Conservation (phyloP, 2,329 filamentous ascomycete genomes). For the Ceratocystis harringtonii region DNA sequence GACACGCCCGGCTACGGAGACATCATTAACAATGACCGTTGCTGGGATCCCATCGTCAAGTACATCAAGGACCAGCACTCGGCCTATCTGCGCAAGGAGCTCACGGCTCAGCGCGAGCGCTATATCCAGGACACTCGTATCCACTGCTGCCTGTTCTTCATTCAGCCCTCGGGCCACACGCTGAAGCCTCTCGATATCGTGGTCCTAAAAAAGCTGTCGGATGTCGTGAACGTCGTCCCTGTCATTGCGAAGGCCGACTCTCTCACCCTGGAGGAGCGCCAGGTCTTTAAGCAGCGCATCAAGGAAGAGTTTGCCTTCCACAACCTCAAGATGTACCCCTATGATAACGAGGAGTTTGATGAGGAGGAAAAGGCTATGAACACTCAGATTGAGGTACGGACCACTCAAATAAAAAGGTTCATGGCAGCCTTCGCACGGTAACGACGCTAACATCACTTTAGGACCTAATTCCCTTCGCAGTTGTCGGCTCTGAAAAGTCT, state of each 20-base stretch:
- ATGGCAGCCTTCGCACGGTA: neutral
- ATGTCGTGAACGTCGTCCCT: slow-evolving; percentile 97
- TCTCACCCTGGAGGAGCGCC: slow-evolving; percentile 86
- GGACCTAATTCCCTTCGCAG: slow-evolving; percentile 91
- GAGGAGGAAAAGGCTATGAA: slow-evolving; percentile 91
- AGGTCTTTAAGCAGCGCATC: slow-evolving; percentile 95
- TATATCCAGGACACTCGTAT: slow-evolving; percentile 99
- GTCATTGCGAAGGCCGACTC: slow-evolving; percentile 98
- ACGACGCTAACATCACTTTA: slow-evolving; percentile 31
- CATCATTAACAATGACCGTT: slow-evolving; percentile 98
- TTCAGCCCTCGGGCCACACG: slow-evolving; percentile 93
- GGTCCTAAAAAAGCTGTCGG: slow-evolving; percentile 96
- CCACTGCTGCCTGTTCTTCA: slow-evolving; percentile 99
- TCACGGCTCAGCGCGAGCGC: slow-evolving; percentile 94
- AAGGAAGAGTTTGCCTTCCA: slow-evolving; percentile 99
- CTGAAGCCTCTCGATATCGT: slow-evolving; percentile 99
- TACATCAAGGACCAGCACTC: slow-evolving; percentile 99
- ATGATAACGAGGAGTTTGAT: slow-evolving; percentile 98
- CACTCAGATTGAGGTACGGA: slow-evolving; percentile 79
- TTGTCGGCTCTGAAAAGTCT: slow-evolving; percentile 94
- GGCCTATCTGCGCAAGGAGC: slow-evolving; percentile 96
- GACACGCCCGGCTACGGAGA: slow-evolving; percentile 98
- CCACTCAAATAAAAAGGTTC: neutral
- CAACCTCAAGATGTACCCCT: slow-evolving; percentile 99
- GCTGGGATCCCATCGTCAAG: slow-evolving; percentile 99